Conservation (phyloP, 2,329 filamentous ascomycete genomes). For the Stemphylium lycopersici region DNA sequence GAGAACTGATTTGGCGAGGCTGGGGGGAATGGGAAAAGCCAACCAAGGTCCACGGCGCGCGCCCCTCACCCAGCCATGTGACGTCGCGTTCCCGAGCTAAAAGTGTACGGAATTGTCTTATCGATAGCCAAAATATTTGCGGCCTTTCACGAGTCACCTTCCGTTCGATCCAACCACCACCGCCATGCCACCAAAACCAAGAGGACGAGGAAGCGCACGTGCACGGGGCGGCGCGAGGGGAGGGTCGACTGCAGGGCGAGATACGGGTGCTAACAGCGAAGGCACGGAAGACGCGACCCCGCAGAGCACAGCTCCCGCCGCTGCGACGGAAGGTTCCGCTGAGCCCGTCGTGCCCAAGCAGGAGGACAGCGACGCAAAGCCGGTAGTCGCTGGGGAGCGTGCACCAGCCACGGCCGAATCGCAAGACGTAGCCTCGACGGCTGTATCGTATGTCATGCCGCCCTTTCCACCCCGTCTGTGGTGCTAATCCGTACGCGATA, state of each 20-base stretch:
- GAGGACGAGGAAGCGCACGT: constrained; percentile 31
- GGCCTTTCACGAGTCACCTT: constrained; percentile 16
- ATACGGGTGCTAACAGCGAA: constrained; percentile 18
- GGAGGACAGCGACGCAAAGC: constrained; percentile 27
- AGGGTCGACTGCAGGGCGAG: constrained; percentile 21
- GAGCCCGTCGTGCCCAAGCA: constrained; percentile 26
- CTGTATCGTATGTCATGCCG: constrained; percentile 17
- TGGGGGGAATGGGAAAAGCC: background rate
- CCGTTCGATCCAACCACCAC: background rate
- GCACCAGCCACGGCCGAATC: constrained; percentile 21
- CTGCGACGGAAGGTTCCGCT: constrained; percentile 11
- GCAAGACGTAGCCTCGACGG: constrained; percentile 14
- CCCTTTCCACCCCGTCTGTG: background rate
- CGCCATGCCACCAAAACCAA: constrained; percentile 43
- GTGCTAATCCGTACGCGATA: constrained; percentile 9
- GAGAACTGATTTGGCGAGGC: background rate
- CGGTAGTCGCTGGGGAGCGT: constrained; percentile 16
- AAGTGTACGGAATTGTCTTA: background rate
- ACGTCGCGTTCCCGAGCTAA: constrained; percentile 8
- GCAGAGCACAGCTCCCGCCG: constrained; percentile 18
- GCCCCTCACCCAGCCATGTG: constrained; percentile 12
- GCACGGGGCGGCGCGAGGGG: constrained; percentile 30
- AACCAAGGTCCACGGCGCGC: background rate
- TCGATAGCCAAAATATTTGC: constrained; percentile 40
- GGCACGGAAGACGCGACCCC: constrained; percentile 22